Evolutionary conservation across 768 basidiomycete species (phyloP), one percentile per base, ranked within the genome.

Genomic region (Tephrocybe rancida): DNA sequence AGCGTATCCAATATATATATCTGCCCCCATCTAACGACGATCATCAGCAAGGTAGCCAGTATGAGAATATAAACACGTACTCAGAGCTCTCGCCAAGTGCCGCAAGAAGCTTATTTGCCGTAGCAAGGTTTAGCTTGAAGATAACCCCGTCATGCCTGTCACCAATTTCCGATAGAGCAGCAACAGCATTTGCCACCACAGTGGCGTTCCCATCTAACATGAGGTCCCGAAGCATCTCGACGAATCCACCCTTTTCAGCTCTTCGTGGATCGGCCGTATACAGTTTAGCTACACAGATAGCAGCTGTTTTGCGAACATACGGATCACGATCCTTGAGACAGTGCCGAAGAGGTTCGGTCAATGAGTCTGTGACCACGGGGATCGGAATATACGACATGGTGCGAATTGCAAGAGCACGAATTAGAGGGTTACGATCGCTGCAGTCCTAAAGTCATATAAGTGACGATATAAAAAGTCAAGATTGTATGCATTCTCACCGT

Each of bases 371-470:
- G 56, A 98, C 92, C 45, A 86, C 78, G 8, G 95, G 90, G 21
- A 97, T 88, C 30, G 95, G 93, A 62, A 99, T 98, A 66, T 97
- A 98, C 6, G 97, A 96, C 96, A 99, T 98, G 11, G 97, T 99
- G 38, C 97, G 91, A 63, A 99, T 95, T 18, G 97, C 95, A 42
- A 99, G 79, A 14, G 96, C 97, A 30, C 97, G 90, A 52, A 99
- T 94, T 44, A 99, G 86, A 10, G 97, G 96, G 68, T 98, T 98
- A 42, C 91, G 85, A 67, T 98, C 96, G 63, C 87, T 89, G 63
- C 94, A 97, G 67, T 98, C 96, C 96, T 98, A 62, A 38, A 29
- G 51, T 41, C 46, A 27, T 51, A 66, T 25, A 8, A 48, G 7
- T 64, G 42, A 14, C 14, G 6, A 18, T 39, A 29, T 24, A 58